A percentile compares a stretch with the other conserved stretches of the same genome.
Evolutionary conservation across 805 yeast species (phyloP).

Genomic region (Pichia rugopelliculosa): DNA sequence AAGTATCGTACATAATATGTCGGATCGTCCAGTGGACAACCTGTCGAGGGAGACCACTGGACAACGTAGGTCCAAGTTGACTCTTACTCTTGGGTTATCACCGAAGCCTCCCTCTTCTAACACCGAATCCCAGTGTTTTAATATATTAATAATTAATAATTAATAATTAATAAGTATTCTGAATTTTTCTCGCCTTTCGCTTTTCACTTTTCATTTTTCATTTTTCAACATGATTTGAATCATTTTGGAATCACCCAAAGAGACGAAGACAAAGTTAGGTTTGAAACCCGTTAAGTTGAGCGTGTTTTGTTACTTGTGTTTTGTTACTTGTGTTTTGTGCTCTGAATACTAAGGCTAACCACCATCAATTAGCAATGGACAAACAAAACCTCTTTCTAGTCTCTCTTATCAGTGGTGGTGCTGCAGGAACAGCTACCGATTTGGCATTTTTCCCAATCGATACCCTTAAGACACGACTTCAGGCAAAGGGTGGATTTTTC

Average conservation of each 20-base stretch:
- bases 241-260: not conserved
- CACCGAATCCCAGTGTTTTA: too few relatives aligned
- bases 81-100: too few relatives aligned
- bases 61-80: too few relatives aligned
- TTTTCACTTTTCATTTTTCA: not conserved
- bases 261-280: not conserved
- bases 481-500: constrained; percentile 93
- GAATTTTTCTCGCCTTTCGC: too few relatives aligned
- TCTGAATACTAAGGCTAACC: not conserved
- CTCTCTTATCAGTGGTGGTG: constrained; percentile 62
- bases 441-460: constrained; percentile 93
- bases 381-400: constrained; percentile 4
- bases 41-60: too few relatives aligned
- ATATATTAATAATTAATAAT: too few relatives aligned
- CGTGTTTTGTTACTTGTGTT: too few relatives aligned
- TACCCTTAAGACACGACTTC: constrained; percentile 87
- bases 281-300: too few relatives aligned
- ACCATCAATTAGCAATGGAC: not conserved
- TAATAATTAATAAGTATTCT: too few relatives aligned
- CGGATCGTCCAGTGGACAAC: too few relatives aligned
- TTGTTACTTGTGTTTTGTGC: not conserved
- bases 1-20: too few relatives aligned
- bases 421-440: constrained; percentile 96
- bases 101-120: too few relatives aligned
- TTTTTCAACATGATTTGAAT: not conserved